These are phyloP conservation scores for Syncephalastrum racemosum DNA, from an alignment of 371 early-diverging fungal species.

Conservation along the genomic window DNA sequence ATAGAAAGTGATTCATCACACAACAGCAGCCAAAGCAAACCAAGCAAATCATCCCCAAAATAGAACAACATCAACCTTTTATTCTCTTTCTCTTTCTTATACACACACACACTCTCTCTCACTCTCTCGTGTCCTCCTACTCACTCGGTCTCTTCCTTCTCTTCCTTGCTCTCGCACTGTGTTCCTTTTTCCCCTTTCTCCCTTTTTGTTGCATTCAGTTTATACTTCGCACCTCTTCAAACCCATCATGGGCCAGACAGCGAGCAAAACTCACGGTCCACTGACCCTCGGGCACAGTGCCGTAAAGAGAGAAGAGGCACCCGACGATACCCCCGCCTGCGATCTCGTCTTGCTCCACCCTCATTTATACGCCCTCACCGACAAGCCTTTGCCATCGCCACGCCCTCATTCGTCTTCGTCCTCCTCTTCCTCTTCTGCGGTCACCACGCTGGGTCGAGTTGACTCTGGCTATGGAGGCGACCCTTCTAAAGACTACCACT, in stretches of 20 bases:
- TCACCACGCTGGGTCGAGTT: conserved; percentile 12
- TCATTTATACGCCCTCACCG: conserved; percentile 13
- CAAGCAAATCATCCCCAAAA: no score
- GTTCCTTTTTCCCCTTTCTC: conserved; percentile 9
- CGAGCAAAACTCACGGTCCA: conserved; percentile 14
- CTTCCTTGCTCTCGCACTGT: background rate
- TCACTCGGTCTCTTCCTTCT: no score
- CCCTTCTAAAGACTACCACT: background rate
- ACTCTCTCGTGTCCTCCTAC: no score
- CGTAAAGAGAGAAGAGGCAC: background rate
- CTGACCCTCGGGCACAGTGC: conserved; percentile 16
- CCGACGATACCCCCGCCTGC: background rate
- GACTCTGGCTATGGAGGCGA: conserved; percentile 16
- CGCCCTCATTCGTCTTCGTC: background rate
- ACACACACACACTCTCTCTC: no score
- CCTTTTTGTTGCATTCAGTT: conserved; percentile 5
- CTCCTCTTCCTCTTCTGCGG: background rate
- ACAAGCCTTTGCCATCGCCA: conserved; percentile 6
- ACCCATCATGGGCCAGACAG: conserved; percentile 18
- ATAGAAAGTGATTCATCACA: no score
- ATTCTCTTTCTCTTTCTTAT: no score
- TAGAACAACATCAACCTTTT: background rate
- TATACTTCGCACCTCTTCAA: background rate
- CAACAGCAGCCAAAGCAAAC: no score
- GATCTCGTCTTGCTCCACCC: conserved; percentile 8